Conservation (phyloP, 768 basidiomycete species). For the Neoboletus magnificus region DNA sequence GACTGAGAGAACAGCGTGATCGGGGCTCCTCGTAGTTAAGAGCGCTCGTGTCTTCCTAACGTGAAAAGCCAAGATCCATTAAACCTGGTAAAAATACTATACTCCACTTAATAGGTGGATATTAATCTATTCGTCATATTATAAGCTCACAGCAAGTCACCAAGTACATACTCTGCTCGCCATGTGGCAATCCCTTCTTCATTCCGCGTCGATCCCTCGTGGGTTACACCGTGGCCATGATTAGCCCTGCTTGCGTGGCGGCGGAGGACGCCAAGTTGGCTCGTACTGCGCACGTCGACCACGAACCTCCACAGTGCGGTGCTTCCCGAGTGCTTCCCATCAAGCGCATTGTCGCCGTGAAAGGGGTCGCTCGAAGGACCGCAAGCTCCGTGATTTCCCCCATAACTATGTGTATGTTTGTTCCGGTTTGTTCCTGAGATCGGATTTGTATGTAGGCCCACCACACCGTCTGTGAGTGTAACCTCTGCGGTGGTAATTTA, state of each 20-base stretch:
- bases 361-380: background rate
- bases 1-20: background rate
- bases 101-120: background rate
- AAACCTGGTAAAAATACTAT: background rate
- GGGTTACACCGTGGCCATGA: background rate
- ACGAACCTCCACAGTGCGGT: background rate
- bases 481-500: too few species aligned
- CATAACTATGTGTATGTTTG: background rate
- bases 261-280: background rate
- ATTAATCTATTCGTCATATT: background rate
- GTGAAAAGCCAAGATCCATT: background rate
- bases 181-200: background rate
- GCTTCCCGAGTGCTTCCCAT: background rate
- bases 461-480: background rate
- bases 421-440: background rate
- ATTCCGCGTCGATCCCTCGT: slow-evolving; percentile 6
- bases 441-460: background rate
- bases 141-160: background rate
- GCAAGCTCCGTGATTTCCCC: background rate
- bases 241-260: background rate
- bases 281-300: background rate
- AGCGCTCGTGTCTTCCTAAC: background rate
- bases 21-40: background rate
- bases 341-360: background rate
- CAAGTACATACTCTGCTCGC: background rate